Evolutionary conservation across 1,284 basidiomycete genomes (phyloP).

Genomic region (Cryptococcus jaspeensis): DNA sequence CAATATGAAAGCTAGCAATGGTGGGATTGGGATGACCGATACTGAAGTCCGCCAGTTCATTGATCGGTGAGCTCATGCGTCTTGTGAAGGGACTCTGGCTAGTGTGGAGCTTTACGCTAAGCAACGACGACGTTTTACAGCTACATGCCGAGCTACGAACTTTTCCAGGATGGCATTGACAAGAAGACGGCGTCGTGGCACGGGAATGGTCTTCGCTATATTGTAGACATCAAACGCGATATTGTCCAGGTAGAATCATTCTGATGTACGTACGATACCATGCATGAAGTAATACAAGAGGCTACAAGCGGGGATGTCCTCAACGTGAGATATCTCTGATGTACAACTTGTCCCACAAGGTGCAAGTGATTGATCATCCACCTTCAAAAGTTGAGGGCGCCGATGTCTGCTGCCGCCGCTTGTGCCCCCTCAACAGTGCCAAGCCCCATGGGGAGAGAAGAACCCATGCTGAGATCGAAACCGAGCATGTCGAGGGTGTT

Average conservation of each 20-base stretch:
- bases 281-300: not conserved
- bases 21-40: constrained; percentile 81
- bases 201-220: constrained; percentile 1
- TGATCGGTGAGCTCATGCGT: constrained; percentile 15
- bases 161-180: constrained; percentile 3
- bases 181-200: not conserved
- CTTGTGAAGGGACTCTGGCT: not conserved
- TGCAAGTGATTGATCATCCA: not conserved
- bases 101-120: no score
- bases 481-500: constrained; percentile 6
- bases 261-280: not conserved
- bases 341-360: no score
- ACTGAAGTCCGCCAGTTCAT: constrained; percentile 67
- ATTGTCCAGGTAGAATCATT: not conserved
- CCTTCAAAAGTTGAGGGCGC: not conserved
- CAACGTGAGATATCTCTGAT: no score
- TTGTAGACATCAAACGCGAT: not conserved
- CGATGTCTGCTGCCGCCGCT: not conserved
- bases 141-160: not conserved
- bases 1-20: constrained; percentile 75
- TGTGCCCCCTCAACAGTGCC: not conserved
- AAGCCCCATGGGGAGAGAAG: not conserved
- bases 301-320: no score
- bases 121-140: constrained; percentile 6
- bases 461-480: not conserved